Conservation (phyloP, 1,284 basidiomycete species). For the Chalciporus sp. region DNA sequence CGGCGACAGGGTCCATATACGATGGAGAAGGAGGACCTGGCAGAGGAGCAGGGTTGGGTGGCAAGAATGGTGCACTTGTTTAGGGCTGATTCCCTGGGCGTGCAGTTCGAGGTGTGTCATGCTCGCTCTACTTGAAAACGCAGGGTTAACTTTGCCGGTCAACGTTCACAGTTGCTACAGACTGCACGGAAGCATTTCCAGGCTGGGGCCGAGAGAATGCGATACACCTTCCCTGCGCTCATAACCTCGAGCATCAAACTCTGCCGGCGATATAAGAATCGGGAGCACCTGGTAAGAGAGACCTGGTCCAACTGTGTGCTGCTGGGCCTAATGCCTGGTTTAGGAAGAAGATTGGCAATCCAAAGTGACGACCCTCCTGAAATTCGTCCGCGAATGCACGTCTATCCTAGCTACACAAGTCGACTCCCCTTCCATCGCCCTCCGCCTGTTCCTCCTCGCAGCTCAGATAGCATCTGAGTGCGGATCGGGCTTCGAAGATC, state of each 20-base stretch:
- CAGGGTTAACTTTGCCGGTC: slow-evolving; percentile 2
- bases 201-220: slow-evolving; percentile 90
- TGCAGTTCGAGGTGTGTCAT: slow-evolving; percentile 82
- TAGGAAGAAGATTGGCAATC: slow-evolving; percentile 84
- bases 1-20: slow-evolving; percentile 58
- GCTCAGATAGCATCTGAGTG: slow-evolving; percentile 92
- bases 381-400: slow-evolving; percentile 89
- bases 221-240: slow-evolving; percentile 92
- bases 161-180: slow-evolving; percentile 70
- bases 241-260: slow-evolving; percentile 91
- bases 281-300: slow-evolving; percentile 57
- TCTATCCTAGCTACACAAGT: slow-evolving; percentile 90
- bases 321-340: background rate
- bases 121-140: background rate
- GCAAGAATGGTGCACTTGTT: slow-evolving; percentile 96
- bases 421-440: slow-evolving; percentile 86
- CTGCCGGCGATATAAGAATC: slow-evolving; percentile 83
- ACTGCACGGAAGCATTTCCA: slow-evolving; percentile 86
- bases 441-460: slow-evolving; percentile 91
- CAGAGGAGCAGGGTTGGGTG: slow-evolving; percentile 97
- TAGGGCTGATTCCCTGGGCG: slow-evolving; percentile 77
- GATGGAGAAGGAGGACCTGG: slow-evolving; percentile 83
- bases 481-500: slow-evolving; percentile 77
- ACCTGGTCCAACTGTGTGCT: too few species aligned
- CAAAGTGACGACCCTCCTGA: slow-evolving; percentile 83